These are phyloP conservation scores for Coemansia guatemalensis DNA, from an alignment of 192 early-diverging fungal species.

Conservation along the genomic window DNA sequence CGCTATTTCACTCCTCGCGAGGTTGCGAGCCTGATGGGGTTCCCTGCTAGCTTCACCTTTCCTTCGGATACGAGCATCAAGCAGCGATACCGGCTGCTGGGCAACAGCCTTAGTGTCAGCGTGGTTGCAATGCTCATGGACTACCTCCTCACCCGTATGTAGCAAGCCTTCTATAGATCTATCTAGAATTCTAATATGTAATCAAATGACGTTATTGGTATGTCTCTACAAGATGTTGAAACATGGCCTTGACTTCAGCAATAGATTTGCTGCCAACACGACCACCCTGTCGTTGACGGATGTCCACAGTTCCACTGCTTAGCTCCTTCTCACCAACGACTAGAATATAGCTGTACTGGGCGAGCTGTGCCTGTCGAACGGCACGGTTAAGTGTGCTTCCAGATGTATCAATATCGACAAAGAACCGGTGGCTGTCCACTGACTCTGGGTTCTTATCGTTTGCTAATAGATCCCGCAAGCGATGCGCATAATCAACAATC, in stretches of 20 bases:
- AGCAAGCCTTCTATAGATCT: background rate
- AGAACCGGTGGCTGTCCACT: conserved; percentile 63
- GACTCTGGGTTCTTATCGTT: conserved; percentile 41
- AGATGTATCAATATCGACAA: conserved; percentile 77
- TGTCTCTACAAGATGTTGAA: conserved; percentile 53
- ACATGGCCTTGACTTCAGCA: conserved; percentile 58
- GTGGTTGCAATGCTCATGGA: conserved; percentile 77
- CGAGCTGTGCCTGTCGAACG: conserved; percentile 76
- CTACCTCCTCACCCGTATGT: conserved; percentile 60
- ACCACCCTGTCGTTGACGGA: conserved; percentile 66
- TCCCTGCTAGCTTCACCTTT: conserved; percentile 72
- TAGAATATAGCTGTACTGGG: conserved; percentile 84
- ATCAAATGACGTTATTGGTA: conserved; percentile 25
- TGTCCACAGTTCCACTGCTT: conserved; percentile 64
- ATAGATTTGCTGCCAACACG: conserved; percentile 64
- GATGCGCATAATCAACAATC: conserved; percentile 68
- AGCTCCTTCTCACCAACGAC: conserved; percentile 85
- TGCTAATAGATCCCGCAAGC: conserved; percentile 50
- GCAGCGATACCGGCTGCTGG: conserved; percentile 84
- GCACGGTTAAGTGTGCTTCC: conserved; percentile 69
- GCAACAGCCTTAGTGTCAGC: conserved; percentile 87
- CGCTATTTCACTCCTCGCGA: conserved; percentile 62
- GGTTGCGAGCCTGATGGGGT: conserved; percentile 78
- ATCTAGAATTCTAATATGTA: background rate
- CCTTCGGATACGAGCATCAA: conserved; percentile 62